Base-by-base conservation (phyloP, 768 basidiomycete genomes). In the Boletellus sp. region DNA sequence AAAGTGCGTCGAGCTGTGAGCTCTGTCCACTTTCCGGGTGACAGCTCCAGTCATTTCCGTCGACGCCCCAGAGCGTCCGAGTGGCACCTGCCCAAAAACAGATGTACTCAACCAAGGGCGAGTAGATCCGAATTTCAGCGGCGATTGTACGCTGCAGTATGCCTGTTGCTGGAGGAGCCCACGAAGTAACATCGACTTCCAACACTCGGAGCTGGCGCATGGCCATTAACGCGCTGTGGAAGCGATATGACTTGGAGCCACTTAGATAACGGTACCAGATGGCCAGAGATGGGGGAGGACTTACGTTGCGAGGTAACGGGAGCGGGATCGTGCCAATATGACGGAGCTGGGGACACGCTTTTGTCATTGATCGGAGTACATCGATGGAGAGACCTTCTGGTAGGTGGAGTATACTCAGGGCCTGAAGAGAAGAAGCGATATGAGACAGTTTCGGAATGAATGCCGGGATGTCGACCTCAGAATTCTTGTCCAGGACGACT, bases 291-390 rank as follows among this genome's bases (percentile, higher is more conserved):
- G 10, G 45, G 49, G 17, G 13, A 24, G 15, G 48, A 39, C 71
- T 65, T 59, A 76, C 74, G 55, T 72, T 58, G 51, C 52, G 53
- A 35, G 67, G 67, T 35, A 74, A 55, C 3, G 70, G 60, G n/a
- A 68, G 52, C 52, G 68, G 61, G 31, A 76, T 61, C 12, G 72
- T 58, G 51, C 75, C 74, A 33, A 76, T 50, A 56, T 74, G 59
- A 50, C 62, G 70, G 53, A 76, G 60, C 37, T 61, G 51, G 8
- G 71, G 60, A 32, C 67, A 69, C 47, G 67, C 52, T 50, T 54
- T 59, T 47, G 72, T 62, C 50, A 72, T 61, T 56, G 64, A 64
- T 48, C 62, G 59, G 40, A 73, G 47, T 31, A 57, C 57, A 43
- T 68, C 65, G 16, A 61, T 50, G 16, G 65, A 48, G 23, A 70